phyloP scores from a whole-genome alignment of 2,329 filamentous ascomycete species.

The Tolypocladium pustulatum region DNA sequence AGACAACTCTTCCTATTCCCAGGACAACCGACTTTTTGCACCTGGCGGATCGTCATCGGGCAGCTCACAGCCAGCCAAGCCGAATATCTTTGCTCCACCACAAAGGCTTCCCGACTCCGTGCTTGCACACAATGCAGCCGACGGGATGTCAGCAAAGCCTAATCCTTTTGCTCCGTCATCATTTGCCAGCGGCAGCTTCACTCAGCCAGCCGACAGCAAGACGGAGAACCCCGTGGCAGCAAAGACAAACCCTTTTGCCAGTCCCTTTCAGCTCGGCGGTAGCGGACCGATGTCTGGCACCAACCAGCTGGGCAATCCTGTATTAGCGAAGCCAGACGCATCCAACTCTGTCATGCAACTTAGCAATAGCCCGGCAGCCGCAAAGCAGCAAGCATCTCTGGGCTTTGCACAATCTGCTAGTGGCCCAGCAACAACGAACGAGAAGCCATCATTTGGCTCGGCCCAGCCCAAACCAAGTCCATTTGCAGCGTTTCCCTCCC shows the following conservation, averaged over 20 bases:
- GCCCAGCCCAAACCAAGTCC: slow-evolving; percentile 8
- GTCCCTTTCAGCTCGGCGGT: neutral
- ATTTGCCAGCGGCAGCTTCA: neutral
- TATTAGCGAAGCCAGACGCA: neutral
- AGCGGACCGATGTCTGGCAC: neutral
- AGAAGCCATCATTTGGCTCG: neutral
- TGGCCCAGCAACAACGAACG: neutral
- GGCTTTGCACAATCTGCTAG: neutral
- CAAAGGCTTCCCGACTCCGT: neutral
- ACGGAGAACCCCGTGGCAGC: neutral
- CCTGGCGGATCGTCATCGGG: neutral
- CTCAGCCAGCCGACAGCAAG: neutral
- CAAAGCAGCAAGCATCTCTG: neutral
- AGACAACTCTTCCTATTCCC: neutral
- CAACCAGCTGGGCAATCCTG: neutral
- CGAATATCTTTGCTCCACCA: slow-evolving; percentile 5
- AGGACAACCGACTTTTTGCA: neutral
- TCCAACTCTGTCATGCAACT: neutral
- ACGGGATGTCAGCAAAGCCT: neutral
- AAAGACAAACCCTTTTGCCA: slow-evolving; percentile 3
- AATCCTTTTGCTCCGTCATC: slow-evolving; percentile 3
- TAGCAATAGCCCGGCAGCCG: neutral
- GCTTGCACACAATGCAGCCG: neutral
- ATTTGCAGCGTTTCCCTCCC: slow-evolving; percentile 9
- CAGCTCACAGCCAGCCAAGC: neutral